A percentile compares a stretch with the other conserved stretches of the same genome.
phyloP scores from a whole-genome alignment of 495 filamentous ascomycete genomes.

The Hypoxylon cercidicola region DNA sequence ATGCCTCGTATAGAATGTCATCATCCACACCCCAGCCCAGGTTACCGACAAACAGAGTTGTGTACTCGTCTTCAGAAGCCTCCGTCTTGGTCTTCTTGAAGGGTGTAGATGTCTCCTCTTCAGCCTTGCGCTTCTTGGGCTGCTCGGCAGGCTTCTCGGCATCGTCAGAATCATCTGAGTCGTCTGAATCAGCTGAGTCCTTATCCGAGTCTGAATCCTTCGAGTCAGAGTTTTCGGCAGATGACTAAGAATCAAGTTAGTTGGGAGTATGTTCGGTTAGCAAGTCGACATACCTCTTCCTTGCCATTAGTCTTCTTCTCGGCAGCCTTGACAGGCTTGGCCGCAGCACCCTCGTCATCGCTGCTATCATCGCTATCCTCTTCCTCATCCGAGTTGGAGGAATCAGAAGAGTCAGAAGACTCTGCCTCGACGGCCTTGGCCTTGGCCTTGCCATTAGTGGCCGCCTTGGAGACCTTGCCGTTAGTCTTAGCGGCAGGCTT shows the following conservation, averaged over 20 bases:
- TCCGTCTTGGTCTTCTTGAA: constrained; percentile 90
- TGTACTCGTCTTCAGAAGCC: constrained; percentile 60
- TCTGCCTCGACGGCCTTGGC: constrained; percentile 35
- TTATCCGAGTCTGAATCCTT: constrained; percentile 49
- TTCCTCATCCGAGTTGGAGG: constrained; percentile 42
- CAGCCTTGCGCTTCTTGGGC: constrained; percentile 93
- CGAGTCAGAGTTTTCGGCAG: constrained; percentile 51
- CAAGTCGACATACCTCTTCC: constrained; percentile 46
- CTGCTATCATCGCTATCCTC: constrained; percentile 46
- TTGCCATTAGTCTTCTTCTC: constrained; percentile 59
- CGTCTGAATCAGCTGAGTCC: constrained; percentile 45
- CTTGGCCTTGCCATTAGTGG: constrained; percentile 18
- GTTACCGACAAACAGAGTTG: constrained; percentile 88
- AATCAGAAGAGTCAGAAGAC: constrained; percentile 50
- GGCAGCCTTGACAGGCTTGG: constrained; percentile 51
- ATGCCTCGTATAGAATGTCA: constrained; percentile 86
- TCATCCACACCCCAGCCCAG: constrained; percentile 96
- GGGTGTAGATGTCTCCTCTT: constrained; percentile 65
- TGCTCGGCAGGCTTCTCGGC: constrained; percentile 65
- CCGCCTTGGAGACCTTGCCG: constrained; percentile 25
- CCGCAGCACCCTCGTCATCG: constrained; percentile 10
- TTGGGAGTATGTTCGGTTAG: neutral
- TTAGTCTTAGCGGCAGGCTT: constrained; percentile 21
- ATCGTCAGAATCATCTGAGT: constrained; percentile 52
- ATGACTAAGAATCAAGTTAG: constrained; percentile 38